Conservation (phyloP, 768 basidiomycete genomes). For the Trametes cinnabarina region DNA sequence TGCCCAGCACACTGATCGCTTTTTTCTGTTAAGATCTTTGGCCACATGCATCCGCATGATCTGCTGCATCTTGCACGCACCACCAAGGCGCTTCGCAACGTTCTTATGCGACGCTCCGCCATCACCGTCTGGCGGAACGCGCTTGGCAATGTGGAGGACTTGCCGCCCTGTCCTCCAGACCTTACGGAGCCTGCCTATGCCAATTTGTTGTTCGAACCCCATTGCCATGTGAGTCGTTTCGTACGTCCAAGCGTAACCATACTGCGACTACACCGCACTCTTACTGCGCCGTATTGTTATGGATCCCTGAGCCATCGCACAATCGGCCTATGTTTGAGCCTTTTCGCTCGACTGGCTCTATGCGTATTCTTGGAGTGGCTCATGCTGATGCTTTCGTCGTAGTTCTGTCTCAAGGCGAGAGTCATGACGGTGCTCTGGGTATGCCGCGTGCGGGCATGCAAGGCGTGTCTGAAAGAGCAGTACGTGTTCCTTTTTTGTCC, state of each 20-base stretch:
- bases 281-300: too few species aligned
- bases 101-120: slow-evolving; percentile 11
- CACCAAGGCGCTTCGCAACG: slow-evolving; percentile 10
- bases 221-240: slow-evolving; percentile 30
- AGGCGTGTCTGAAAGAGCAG: slow-evolving; percentile 2
- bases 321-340: too few species aligned
- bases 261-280: too few species aligned
- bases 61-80: slow-evolving; percentile 12
- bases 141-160: not conserved
- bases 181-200: slow-evolving; percentile 12
- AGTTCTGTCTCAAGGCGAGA: slow-evolving; percentile 15
- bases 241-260: too few species aligned
- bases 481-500: not conserved
- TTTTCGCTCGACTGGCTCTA: too few species aligned
- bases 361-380: too few species aligned
- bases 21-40: slow-evolving; percentile 1
- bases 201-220: slow-evolving; percentile 28
- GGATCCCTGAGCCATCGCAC: too few species aligned
- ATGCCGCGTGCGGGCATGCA: slow-evolving; percentile 7
- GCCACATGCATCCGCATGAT: slow-evolving; percentile 7
- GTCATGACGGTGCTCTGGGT: slow-evolving; percentile 9
- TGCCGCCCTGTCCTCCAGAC: slow-evolving; percentile 11
- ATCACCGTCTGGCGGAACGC: slow-evolving; percentile 8
- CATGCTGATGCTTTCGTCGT: not conserved
- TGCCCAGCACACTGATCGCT: not conserved